phyloP scores from a whole-genome alignment of 1,139 yeast species.

The Saccharomyces hybrid region DNA sequence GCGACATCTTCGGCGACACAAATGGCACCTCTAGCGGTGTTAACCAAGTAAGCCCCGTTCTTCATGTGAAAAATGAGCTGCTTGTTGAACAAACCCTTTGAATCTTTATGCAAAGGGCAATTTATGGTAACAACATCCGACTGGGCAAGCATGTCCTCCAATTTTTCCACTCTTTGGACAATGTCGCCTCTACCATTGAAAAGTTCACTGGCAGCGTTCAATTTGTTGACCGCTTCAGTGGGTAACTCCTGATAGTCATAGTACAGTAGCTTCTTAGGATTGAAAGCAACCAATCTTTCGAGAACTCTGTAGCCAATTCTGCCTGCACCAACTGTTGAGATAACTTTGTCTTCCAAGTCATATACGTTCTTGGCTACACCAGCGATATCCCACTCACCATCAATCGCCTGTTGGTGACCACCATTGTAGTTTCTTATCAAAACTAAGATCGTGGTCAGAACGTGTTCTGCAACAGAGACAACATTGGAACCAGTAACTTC shows the following conservation, averaged over 20 bases:
- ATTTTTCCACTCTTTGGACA: not conserved
- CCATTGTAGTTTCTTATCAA: constrained; percentile 74
- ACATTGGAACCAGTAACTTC: constrained; percentile 75
- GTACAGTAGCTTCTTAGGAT: not conserved
- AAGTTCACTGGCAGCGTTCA: not conserved
- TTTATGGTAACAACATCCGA: constrained; percentile 54
- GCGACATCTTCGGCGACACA: too few relatives aligned
- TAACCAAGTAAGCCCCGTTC: constrained; percentile 57
- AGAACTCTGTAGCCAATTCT: constrained; percentile 74
- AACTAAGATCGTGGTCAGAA: constrained; percentile 62
- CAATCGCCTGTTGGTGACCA: constrained; percentile 60
- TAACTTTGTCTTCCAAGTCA: constrained; percentile 67
- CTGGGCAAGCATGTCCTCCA: not conserved
- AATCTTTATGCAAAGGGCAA: constrained; percentile 67
- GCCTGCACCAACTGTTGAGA: constrained; percentile 78
- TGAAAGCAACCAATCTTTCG: constrained; percentile 38
- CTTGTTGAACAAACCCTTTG: constrained; percentile 62
- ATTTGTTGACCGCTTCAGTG: not conserved
- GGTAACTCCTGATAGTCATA: not conserved
- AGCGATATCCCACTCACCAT: constrained; percentile 44
- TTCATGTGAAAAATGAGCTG: constrained; percentile 64
- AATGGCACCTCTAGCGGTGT: too few relatives aligned
- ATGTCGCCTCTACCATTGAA: not conserved
- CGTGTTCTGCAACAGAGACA: constrained; percentile 77
- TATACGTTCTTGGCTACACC: constrained; percentile 72